Evolutionary conservation across 371 early-diverging fungal species (phyloP).

Genomic region (Rhizopus arrhizus): DNA sequence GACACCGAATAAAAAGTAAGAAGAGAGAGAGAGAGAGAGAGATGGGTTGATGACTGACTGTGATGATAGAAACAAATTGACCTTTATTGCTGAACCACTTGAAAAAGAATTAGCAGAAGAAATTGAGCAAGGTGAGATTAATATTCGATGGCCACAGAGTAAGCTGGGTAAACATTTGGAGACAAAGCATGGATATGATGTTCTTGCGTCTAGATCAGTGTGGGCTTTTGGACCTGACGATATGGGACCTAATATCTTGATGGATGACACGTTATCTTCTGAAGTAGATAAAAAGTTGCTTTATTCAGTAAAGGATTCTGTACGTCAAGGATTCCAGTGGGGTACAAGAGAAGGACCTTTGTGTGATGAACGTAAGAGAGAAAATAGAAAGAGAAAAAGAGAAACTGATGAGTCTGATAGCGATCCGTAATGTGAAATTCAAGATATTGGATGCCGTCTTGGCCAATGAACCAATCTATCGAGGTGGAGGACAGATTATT

Average conservation of each 20-base stretch:
- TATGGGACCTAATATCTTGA: slow-evolving; percentile 89
- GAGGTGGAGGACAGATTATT: slow-evolving; percentile 97
- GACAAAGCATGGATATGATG: slow-evolving; percentile 91
- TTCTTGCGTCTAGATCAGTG: slow-evolving; percentile 87
- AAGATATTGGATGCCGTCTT: slow-evolving; percentile 85
- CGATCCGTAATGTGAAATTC: slow-evolving; percentile 93
- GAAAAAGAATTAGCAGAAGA: slow-evolving; percentile 90
- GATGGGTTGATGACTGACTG: background rate
- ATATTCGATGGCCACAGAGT: slow-evolving; percentile 72
- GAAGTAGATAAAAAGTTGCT: slow-evolving; percentile 87
- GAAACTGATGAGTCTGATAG: slow-evolving; percentile 32
- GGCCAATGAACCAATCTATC: slow-evolving; percentile 85
- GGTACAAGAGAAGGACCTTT: slow-evolving; percentile 94
- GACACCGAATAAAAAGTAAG: slow-evolving; percentile 93
- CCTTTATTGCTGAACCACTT: slow-evolving; percentile 94
- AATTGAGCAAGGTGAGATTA: slow-evolving; percentile 79
- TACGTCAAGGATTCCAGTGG: slow-evolving; percentile 98
- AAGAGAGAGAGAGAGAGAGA: background rate
- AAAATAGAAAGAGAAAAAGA: background rate
- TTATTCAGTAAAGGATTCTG: slow-evolving; percentile 76
- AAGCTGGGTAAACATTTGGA: slow-evolving; percentile 79
- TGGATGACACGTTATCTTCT: slow-evolving; percentile 91
- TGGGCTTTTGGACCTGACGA: slow-evolving; percentile 98
- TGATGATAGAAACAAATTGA: slow-evolving; percentile 80
- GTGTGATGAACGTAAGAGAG: slow-evolving; percentile 86